phyloP scores from a whole-genome alignment of 2,329 filamentous ascomycete species.

The Xylariaceae sp. region DNA sequence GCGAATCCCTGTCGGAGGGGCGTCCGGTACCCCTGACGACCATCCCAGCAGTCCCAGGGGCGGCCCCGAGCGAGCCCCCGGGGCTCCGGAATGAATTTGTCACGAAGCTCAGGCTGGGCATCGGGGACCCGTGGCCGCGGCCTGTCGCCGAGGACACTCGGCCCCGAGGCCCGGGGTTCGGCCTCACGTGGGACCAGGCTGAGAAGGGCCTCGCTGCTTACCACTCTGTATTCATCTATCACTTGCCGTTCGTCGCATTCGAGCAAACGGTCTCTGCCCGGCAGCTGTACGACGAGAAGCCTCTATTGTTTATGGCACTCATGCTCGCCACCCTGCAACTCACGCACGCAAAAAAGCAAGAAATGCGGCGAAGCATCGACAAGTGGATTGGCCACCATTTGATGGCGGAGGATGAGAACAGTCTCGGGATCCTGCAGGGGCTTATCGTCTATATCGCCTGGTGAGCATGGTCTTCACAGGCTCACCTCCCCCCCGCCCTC shows the following conservation, averaged over 20 bases:
- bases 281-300: constrained; percentile 26
- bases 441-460: constrained; percentile 38
- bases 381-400: constrained; percentile 35
- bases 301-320: constrained; percentile 31
- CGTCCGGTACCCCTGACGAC: too few relatives aligned
- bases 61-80: too few relatives aligned
- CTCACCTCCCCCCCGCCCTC: too few relatives aligned
- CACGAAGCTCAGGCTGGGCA: too few relatives aligned
- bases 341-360: constrained; percentile 25
- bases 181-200: constrained; percentile 33
- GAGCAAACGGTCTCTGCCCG: constrained; percentile 21
- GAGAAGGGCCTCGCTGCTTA: constrained; percentile 27
- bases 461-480: constrained; percentile 26
- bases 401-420: constrained; percentile 32
- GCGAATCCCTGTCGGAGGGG: too few relatives aligned
- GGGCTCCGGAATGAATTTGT: too few relatives aligned
- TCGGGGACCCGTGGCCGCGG: too few relatives aligned
- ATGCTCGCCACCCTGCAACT: constrained; percentile 28
- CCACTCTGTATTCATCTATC: constrained; percentile 23
- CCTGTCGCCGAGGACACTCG: too few relatives aligned
- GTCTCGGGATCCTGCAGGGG: constrained; percentile 38
- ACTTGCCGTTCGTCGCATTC: constrained; percentile 32
- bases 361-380: constrained; percentile 34
- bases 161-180: constrained; percentile 22
- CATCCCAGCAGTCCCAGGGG: too few relatives aligned